A percentile compares a stretch with the other conserved stretches of the same genome.
Evolutionary conservation across 768 basidiomycete species (phyloP).

Genomic region (Trametes gibbosa): DNA sequence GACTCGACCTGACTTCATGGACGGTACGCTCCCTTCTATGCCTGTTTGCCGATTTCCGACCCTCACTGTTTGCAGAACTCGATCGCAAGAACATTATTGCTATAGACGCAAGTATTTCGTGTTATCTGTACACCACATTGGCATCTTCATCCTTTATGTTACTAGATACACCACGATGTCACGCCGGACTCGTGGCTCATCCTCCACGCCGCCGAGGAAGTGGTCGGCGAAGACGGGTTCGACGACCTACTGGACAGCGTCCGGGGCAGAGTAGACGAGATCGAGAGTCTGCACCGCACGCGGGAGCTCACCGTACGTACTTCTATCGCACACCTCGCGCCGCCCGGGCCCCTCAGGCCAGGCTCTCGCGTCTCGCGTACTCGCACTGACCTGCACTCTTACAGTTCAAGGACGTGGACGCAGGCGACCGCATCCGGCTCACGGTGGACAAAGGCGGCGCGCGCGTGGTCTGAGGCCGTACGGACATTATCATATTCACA

Average conservation of each 20-base stretch:
- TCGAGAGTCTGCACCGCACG: conserved; percentile 81
- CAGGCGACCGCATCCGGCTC: conserved; percentile 42
- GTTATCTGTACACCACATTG: neutral
- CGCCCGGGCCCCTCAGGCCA: neutral
- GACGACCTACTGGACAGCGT: conserved; percentile 74
- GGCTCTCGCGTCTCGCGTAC: neutral
- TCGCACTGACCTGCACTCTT: neutral
- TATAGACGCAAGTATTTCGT: conserved; percentile 60
- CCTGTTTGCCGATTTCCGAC: neutral
- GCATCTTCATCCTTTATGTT: conserved; percentile 4
- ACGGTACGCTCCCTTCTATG: conserved; percentile 42
- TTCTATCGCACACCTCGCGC: neutral
- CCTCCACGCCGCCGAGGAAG: conserved; percentile 67
- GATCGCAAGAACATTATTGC: conserved; percentile 72
- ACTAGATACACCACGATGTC: conserved; percentile 68
- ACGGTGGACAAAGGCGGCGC: conserved; percentile 57
- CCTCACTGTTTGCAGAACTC: conserved; percentile 41
- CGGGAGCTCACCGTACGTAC: conserved; percentile 66
- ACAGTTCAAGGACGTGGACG: conserved; percentile 42
- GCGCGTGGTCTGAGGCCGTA: conserved; percentile 28
- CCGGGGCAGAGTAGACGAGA: conserved; percentile 76
- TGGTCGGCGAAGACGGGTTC: conserved; percentile 74
- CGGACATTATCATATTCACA: neutral
- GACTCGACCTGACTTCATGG: conserved; percentile 83
- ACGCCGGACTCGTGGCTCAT: conserved; percentile 79